These are phyloP conservation scores for Setaria viridis DNA, from an alignment of 202 grass and related monocot genomes.

Conservation along the genomic window DNA sequence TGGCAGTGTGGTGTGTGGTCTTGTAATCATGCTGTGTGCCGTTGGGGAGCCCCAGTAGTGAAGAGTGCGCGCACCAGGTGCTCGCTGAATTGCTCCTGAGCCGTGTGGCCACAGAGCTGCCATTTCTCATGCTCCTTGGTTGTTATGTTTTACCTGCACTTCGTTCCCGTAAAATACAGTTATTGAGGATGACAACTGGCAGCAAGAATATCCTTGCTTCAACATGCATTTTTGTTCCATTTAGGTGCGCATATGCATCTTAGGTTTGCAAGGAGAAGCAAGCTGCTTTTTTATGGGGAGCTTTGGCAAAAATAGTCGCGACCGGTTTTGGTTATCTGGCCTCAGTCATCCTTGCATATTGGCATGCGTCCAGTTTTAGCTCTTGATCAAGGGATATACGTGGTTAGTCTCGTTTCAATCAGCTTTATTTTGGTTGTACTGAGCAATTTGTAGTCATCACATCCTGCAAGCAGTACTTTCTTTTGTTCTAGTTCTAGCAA, in stretches of 20 bases:
- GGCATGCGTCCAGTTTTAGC: background rate
- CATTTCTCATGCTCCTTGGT: background rate
- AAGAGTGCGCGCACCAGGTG: slow-evolving; percentile 32
- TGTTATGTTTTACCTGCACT: background rate
- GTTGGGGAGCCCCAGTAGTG: background rate
- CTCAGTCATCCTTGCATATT: background rate
- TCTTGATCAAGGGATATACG: background rate
- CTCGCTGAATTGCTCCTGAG: slow-evolving; percentile 45
- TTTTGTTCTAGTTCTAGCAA: slow-evolving; percentile 11
- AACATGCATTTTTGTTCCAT: background rate
- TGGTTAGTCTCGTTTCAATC: background rate
- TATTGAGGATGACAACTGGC: background rate
- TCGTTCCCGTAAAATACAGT: background rate
- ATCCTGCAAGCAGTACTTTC: background rate
- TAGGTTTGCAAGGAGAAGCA: background rate
- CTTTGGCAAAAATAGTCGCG: background rate
- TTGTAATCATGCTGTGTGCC: background rate
- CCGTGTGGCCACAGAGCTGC: background rate
- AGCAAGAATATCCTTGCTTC: background rate
- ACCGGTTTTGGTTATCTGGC: background rate
- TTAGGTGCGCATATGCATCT: background rate
- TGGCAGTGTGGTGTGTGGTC: background rate
- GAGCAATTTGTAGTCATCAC: background rate
- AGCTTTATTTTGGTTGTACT: background rate
- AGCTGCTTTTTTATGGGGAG: background rate